A percentile compares a stretch with the other conserved stretches of the same genome.
Conservation (phyloP, 177 flowering plant species). For the Vitis hybrid region DNA sequence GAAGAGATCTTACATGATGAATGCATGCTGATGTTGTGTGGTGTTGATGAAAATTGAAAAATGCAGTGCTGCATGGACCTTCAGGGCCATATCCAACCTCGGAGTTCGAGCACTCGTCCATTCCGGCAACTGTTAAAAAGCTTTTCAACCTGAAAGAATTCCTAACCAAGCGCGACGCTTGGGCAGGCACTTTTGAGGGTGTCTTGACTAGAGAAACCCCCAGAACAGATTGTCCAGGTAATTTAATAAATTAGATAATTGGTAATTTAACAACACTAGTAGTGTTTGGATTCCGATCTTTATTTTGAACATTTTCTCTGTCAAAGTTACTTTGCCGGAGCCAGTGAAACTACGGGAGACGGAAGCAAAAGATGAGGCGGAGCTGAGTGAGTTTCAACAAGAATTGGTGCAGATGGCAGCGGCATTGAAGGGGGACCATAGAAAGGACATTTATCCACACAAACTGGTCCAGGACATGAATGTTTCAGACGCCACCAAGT, state of each 20-base stretch:
- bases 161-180: conserved; percentile 70
- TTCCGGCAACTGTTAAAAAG: conserved; percentile 73
- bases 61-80: conserved; percentile 66
- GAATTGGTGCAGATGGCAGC: conserved; percentile 72
- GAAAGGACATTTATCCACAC: conserved; percentile 44
- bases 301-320: no score
- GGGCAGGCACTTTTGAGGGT: conserved; percentile 76
- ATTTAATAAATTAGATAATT: neutral
- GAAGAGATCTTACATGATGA: no score
- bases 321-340: conserved; percentile 35
- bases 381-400: conserved; percentile 60
- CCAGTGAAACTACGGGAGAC: conserved; percentile 31
- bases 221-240: conserved; percentile 76
- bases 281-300: no score
- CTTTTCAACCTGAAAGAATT: conserved; percentile 60
- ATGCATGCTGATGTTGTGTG: no score
- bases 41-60: neutral
- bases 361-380: conserved; percentile 29
- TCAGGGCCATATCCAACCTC: conserved; percentile 63
- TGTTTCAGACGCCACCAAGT: conserved; percentile 40
- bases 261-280: no score
- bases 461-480: conserved; percentile 60
- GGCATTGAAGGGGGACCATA: conserved; percentile 56
- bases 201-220: conserved; percentile 46
- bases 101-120: conserved; percentile 74